Evolutionary conservation across 148 eudicot genomes (phyloP), one percentile per base, ranked within the genome.

Genomic region (Dysphania ambrosioides): DNA sequence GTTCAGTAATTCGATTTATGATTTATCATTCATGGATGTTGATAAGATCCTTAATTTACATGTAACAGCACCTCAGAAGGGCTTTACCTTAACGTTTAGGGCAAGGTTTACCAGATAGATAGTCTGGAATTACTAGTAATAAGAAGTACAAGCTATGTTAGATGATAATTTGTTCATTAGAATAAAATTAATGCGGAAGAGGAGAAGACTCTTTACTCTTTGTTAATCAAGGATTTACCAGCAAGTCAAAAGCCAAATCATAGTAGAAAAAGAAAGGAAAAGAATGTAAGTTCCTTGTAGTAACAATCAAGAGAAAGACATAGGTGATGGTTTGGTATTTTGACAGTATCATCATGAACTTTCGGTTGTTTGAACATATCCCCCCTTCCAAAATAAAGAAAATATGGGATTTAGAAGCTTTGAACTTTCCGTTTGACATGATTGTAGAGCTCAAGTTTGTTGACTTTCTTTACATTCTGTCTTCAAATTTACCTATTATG

Each of bases 401-500:
- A 61, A 27, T 7, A 23, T 13, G 38, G 21, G 56, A 7, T 21
- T 27, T 15, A 13, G 19, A 70, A 21, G 58, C 8, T 29, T 29
- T 51, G 2, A 29, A 10, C 1, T 29, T 51, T 27, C 31, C 6
- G 32, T 55, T 38, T 36, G 13, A 38, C 49, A 76, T 76, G 8
- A 41, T 70, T 59, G 30, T 66, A 24, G 27, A 57, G 67, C 73
- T 58, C 21, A 13, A 58, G 40, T 68, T 68, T 69, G 68, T 57
- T 68, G 73, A 69, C 73, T 75, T 66, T 76, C 47, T 56, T 32
- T 18, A 69, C 34, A 61, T 32, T 4, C 29, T 31, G 18, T 68
- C 59, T 58, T 68, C 32, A 29, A 29, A 24, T 53, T 67, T 18
- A 1, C 77, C 16, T 36, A 42, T 21, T 27, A 24, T 55, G 40